Evolutionary conservation across 257 asterid species (phyloP), one percentile per base, ranked within the genome.

Genomic region (Nicotiana obtusifolia): DNA sequence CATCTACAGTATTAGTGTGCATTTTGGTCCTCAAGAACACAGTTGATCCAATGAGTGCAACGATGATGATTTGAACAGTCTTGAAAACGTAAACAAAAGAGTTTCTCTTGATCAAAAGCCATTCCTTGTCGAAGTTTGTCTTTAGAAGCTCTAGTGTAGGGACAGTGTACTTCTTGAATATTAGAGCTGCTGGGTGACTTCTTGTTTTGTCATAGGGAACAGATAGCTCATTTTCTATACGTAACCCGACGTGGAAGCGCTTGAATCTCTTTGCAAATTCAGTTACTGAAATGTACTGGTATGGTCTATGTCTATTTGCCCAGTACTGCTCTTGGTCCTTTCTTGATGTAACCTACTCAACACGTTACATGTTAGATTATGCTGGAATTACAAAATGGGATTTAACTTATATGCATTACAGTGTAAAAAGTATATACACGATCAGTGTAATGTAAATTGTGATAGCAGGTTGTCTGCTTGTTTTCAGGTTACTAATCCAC

Each of bases 241-340:
- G 82, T 24, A 84, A 17, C 6, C 96, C 97, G 0, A 84, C 91
- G 22, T 90, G 96, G 84, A 88, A 91, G 65, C 68, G 79, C 81
- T 87, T 90, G 87, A 89, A 91, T 44, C 77, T 86, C 31, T 47
- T 71, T 16, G 91, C 89, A 47, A 93, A 93, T 80, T 91, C 93
- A 5, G 88, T 10, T 1, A 88, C 90, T 64, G 94, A 30, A 19
- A 90, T 68, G 80, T 87, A 87, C 54, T 28, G 84, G 82, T 90
- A 91, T 20, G 89, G 82, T 64, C 54, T 80, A 69, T 76, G 80
- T 44, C 84, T 71, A 65, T 90, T 88, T 14, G 59, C 84, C 94
- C 96, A 93, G 83, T 93, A 93, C 75, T 90, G 97, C 66, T 91
- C 91, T 85, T 93, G 97, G 61, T 93, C 93, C 83, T 91, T 91